Percentiles rank a stretch among this genome's conserved stretches.
Conservation (phyloP, 495 filamentous ascomycete genomes). For the Melanomma pulvis-pyrius region DNA sequence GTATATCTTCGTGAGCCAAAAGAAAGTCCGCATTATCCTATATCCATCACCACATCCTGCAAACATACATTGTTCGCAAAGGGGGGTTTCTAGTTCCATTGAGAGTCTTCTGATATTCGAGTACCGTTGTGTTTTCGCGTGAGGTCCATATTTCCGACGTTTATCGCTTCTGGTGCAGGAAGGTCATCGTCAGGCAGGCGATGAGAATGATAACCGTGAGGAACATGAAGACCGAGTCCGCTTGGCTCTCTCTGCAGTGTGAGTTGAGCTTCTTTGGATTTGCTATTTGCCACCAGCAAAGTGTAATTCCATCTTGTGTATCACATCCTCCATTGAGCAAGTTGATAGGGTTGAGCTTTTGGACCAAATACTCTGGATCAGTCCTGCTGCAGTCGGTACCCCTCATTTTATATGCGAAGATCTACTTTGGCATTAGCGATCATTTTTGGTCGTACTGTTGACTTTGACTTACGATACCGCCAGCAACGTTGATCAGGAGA, state of each 20-base stretch:
- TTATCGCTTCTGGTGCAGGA: slow-evolving; percentile 5
- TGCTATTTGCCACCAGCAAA: not conserved
- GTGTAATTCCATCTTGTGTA: not conserved
- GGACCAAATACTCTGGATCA: not conserved
- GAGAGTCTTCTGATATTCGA: too few species aligned
- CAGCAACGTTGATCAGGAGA: slow-evolving; percentile 45
- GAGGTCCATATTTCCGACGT: not conserved
- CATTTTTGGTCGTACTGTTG: not conserved
- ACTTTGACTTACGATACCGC: slow-evolving; percentile 56
- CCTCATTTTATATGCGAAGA: slow-evolving; percentile 51
- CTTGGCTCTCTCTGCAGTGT: slow-evolving; percentile 18
- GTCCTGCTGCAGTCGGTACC: slow-evolving; percentile 45
- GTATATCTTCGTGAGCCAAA: too few species aligned
- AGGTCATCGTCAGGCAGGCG: slow-evolving; percentile 1
- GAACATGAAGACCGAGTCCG: slow-evolving; percentile 30
- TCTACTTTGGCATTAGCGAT: slow-evolving; percentile 38
- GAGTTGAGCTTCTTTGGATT: slow-evolving; percentile 1
- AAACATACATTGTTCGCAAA: too few species aligned
- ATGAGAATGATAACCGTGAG: slow-evolving; percentile 6
- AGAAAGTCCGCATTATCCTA: too few species aligned
- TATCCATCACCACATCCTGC: too few species aligned
- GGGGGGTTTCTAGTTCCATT: too few species aligned
- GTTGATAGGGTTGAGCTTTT: slow-evolving; percentile 3
- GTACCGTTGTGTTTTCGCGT: too few species aligned
- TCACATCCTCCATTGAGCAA: slow-evolving; percentile 23